A percentile compares a stretch with the other conserved stretches of the same genome.
phyloP scores from a whole-genome alignment of 2,329 filamentous ascomycete species.

The Alternaria infectoria region DNA sequence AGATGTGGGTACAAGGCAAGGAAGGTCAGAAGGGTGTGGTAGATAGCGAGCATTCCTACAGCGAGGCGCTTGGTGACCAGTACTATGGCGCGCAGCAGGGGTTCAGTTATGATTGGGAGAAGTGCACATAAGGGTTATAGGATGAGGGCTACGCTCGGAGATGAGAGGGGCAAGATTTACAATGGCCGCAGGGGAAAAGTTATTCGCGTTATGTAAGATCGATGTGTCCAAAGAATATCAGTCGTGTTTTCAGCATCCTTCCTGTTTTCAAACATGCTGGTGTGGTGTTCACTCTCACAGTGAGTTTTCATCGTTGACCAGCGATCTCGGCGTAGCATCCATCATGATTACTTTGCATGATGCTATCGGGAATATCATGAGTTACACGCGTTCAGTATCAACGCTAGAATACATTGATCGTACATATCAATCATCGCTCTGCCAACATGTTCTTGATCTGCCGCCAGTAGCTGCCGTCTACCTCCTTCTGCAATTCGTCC shows the following conservation, averaged over 20 bases:
- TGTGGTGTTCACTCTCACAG: not conserved
- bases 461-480: slow-evolving; percentile 73
- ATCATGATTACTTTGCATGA: slow-evolving; percentile 2
- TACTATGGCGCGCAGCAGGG: slow-evolving; percentile 25
- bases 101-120: slow-evolving; percentile 26
- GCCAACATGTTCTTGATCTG: slow-evolving; percentile 83
- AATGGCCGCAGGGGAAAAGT: not conserved
- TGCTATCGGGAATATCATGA: not conserved
- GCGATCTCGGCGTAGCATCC: not conserved
- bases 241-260: not conserved
- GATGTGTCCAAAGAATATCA: not conserved
- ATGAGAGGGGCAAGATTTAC: not conserved
- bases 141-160: not conserved
- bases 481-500: slow-evolving; percentile 77
- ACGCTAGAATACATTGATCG: not conserved
- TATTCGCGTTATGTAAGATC: not conserved
- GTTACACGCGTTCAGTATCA: not conserved
- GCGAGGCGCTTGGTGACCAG: slow-evolving; percentile 3
- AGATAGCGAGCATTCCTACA: slow-evolving; percentile 11
- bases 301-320: not conserved
- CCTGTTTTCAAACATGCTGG: not conserved
- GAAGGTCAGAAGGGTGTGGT: slow-evolving; percentile 15
- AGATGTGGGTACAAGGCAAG: slow-evolving; percentile 15
- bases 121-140: slow-evolving; percentile 7
- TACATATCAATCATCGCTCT: slow-evolving; percentile 63